Percentiles rank a stretch among this genome's conserved stretches.
phyloP scores from a whole-genome alignment of 2,329 filamentous ascomycete species.

The Paraphoma sp. region DNA sequence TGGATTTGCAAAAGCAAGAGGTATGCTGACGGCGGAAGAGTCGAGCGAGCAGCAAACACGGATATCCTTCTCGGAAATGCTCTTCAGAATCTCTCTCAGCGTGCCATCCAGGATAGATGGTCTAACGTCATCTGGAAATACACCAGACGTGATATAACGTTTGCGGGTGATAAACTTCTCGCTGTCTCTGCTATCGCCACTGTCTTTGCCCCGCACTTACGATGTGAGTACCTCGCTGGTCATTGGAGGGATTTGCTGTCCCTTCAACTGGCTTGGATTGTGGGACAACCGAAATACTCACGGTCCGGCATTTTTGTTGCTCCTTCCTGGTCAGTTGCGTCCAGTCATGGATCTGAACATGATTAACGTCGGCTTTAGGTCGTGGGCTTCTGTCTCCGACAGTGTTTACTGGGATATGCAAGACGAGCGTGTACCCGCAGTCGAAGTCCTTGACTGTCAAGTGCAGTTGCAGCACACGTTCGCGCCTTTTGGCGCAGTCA shows the following conservation, averaged over 20 bases:
- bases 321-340: background rate
- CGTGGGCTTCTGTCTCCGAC: background rate
- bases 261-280: slow-evolving; percentile 1
- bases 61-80: background rate
- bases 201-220: background rate
- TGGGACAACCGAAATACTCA: background rate
- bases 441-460: background rate
- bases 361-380: background rate
- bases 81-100: background rate
- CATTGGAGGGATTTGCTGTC: background rate
- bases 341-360: background rate
- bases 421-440: background rate
- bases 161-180: background rate
- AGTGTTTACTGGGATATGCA: background rate
- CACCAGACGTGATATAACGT: background rate
- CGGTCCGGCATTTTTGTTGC: background rate
- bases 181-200: slow-evolving; percentile 1
- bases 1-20: slow-evolving; percentile 2
- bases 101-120: background rate
- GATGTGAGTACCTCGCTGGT: background rate
- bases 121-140: background rate
- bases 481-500: background rate
- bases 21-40: background rate
- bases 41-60: background rate
- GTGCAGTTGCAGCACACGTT: background rate